Evolutionary conservation across 768 basidiomycete species (phyloP).

Genomic region (Phylloporus rhodoxanthus): DNA sequence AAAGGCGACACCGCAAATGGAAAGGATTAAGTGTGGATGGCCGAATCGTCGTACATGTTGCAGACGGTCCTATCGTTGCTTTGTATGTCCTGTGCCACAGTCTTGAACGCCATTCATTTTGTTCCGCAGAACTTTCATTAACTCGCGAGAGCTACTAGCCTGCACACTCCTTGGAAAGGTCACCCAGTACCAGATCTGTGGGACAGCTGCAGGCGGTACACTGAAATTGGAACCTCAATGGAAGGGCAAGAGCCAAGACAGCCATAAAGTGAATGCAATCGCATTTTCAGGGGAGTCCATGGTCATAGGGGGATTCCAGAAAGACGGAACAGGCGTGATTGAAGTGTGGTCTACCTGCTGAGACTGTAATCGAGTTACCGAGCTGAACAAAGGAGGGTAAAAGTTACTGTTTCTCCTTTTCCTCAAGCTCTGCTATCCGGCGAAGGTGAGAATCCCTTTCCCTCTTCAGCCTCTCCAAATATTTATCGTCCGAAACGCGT

Average conservation of each 20-base stretch:
- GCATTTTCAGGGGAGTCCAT: conserved; percentile 43
- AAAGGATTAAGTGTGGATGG: conserved; percentile 53
- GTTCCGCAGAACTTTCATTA: conserved; percentile 43
- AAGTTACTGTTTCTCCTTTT: conserved; percentile 32
- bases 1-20: conserved; percentile 64
- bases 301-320: conserved; percentile 56
- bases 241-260: conserved; percentile 36
- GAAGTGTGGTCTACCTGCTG: conserved; percentile 47
- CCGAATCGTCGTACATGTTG: conserved; percentile 44
- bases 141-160: conserved; percentile 40
- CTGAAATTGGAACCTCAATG: conserved; percentile 42
- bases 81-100: conserved; percentile 40
- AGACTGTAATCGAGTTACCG: conserved; percentile 1
- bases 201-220: conserved; percentile 33
- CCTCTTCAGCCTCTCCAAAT: conserved; percentile 51
- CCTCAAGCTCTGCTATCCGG: conserved; percentile 50
- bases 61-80: conserved; percentile 70
- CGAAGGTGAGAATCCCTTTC: conserved; percentile 50
- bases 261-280: conserved; percentile 65
- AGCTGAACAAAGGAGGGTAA: background rate
- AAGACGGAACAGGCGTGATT: conserved; percentile 53
- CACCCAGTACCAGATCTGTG: conserved; percentile 42
- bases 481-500: conserved; percentile 67
- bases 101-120: conserved; percentile 1
- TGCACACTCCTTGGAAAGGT: conserved; percentile 62